Evolutionary conservation across 306 rosid species (phyloP), one percentile per base, ranked within the genome.

Genomic region (Lagenaria siceraria): DNA sequence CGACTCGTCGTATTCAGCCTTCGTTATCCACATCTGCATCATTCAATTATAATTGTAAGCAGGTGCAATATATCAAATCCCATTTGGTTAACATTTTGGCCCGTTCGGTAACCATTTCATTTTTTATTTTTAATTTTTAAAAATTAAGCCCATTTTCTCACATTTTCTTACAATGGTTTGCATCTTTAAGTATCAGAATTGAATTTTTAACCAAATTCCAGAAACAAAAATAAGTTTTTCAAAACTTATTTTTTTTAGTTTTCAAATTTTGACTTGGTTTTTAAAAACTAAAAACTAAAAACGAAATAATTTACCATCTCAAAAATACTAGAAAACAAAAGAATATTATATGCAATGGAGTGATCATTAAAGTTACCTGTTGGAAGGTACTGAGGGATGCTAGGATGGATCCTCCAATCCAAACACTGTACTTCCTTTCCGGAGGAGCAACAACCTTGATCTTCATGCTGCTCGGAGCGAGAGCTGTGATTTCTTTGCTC

Each of bases 401-500:
- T 63, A 89, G 81, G 83, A 89, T 89, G 54, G 93, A 89, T 40
- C 93, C 93, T 86, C 93, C 93, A 36, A 89, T 89, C 93, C 93
- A 89, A 75, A 89, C 93, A 87, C 93, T 89, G 85, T 87, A 89
- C 74, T 89, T 89, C 68, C 93, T 86, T 80, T 89, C 93, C 0
- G 93, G 93, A 78, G 93, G 93, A 15, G 93, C 93, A 63, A 89
- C 93, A 60, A 89, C 93, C 87, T 89, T 89, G 81, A 89, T 89
- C 82, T 89, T 89, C 93, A 89, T 89, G 91, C 93, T 89, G 81
- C 93, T 89, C 4, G 93, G 93, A 42, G 93, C 93, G 74, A 89
- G 93, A 43, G 91, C 91, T 1, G 89, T 84, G 22, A 89, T 89
- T 86, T 89, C 93, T 85, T 89, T 89, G 89, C 93, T 89, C 93